Base-by-base conservation (phyloP, 768 basidiomycete genomes). In the Cystobasidiopsis lactophilus region DNA sequence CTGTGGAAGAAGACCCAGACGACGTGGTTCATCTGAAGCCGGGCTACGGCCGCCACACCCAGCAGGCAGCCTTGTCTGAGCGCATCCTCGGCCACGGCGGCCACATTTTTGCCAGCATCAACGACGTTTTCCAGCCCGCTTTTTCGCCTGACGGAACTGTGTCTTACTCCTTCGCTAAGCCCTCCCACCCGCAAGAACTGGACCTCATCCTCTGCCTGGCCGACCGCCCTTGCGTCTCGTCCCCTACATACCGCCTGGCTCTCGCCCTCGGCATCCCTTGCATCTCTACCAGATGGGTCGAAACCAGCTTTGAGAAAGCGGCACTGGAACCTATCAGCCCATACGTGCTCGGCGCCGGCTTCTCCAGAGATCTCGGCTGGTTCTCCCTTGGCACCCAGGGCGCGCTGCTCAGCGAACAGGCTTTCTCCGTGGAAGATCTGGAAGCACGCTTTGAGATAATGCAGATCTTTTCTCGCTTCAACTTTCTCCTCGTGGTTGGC, bases 251-350 rank as follows among this genome's bases (percentile, higher is more conserved):
- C 60, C 69, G 91, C 50, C 72, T 79, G 2, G 82, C 85, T 5
- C 73, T 95, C 31, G 85, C 82, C 0, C 69, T 86, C 38, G 86
- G 86, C 11, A 77, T 93, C 49, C 88, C 88, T 3, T 86, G 83
- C 58, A 60, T 93, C 11, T 73, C 72, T 1, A 64, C 71, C 4
- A 66, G 70, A 11, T 86, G 78, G 75, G 54, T 57, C 23, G 52
- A 60, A 16, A 51, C 51, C 18, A 52, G 39, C 52, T 5, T 5
- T 55, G 31, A 27, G 2, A n/a, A 40, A 23, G n/a, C n/a, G 13
- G 30, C 10, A 16, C 35, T 16, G 1, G 9, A 35, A 29, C 23
- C 13, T 21, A 89, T 84, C 84, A 67, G 67, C 23, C 63, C 67
- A 0, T 80, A 75, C 60, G 67, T 85, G 55, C 67, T 77, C 2